Conservation (phyloP, 805 yeast genomes). For the Ogataea naganishii region DNA sequence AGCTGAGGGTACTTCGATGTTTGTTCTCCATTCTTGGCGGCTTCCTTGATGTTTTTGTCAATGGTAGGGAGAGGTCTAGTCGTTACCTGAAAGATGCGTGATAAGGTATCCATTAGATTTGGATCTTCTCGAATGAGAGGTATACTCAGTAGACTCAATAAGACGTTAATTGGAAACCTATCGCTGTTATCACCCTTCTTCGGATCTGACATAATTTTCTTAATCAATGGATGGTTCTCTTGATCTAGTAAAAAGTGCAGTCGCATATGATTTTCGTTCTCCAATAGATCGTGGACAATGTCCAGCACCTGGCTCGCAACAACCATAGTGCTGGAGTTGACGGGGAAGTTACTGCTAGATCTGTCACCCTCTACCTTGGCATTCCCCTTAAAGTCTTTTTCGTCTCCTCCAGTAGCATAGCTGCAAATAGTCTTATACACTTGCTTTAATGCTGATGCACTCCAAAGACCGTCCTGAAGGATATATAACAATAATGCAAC, state of each 20-base stretch:
- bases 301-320: slow-evolving; percentile 77
- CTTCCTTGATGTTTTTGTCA: slow-evolving; percentile 16
- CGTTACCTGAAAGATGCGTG: slow-evolving; percentile 67
- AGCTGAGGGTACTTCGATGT: slow-evolving; percentile 24
- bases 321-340: slow-evolving; percentile 55
- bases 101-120: slow-evolving; percentile 65
- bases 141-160: slow-evolving; percentile 55
- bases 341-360: slow-evolving; percentile 35
- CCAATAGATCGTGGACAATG: slow-evolving; percentile 61
- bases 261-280: slow-evolving; percentile 57
- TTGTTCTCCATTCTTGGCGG: slow-evolving; percentile 1
- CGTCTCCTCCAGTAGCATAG: too few relatives aligned
- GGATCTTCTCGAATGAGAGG: slow-evolving; percentile 63
- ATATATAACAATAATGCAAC: slow-evolving; percentile 59
- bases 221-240: slow-evolving; percentile 38
- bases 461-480: slow-evolving; percentile 76
- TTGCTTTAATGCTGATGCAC: too few relatives aligned
- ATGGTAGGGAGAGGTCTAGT: slow-evolving; percentile 62
- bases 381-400: too few relatives aligned
- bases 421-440: too few relatives aligned
- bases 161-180: slow-evolving; percentile 65
- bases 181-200: slow-evolving; percentile 32
- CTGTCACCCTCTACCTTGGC: too few relatives aligned
- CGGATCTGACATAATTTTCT: slow-evolving; percentile 25
- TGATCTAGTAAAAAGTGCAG: slow-evolving; percentile 76